phyloP scores from a whole-genome alignment of 495 filamentous ascomycete species.

The Delitschia confertaspora region DNA sequence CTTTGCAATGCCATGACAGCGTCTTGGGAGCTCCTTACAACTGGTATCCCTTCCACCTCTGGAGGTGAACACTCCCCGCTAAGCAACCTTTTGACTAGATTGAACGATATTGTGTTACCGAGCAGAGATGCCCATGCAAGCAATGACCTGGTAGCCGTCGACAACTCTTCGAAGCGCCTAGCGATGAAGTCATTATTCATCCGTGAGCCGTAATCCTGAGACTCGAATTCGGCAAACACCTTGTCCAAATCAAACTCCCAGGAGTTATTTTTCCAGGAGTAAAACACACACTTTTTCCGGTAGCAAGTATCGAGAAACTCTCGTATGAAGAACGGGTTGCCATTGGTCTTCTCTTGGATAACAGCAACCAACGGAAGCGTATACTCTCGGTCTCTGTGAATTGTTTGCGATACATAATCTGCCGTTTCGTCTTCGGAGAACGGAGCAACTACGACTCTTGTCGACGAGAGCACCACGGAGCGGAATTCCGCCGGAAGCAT shows the following conservation, averaged over 20 bases:
- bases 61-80: slow-evolving; percentile 40
- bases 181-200: slow-evolving; percentile 72
- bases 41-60: slow-evolving; percentile 14
- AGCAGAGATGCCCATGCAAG: slow-evolving; percentile 79
- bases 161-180: slow-evolving; percentile 65
- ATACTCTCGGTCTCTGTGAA: slow-evolving; percentile 52
- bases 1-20: slow-evolving; percentile 68
- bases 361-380: slow-evolving; percentile 58
- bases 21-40: slow-evolving; percentile 37
- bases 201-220: slow-evolving; percentile 65
- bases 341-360: slow-evolving; percentile 70
- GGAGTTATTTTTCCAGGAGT: slow-evolving; percentile 59
- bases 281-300: slow-evolving; percentile 78
- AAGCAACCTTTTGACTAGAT: slow-evolving; percentile 66
- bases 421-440: slow-evolving; percentile 67
- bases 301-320: slow-evolving; percentile 87
- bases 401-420: slow-evolving; percentile 65
- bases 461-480: slow-evolving; percentile 33
- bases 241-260: slow-evolving; percentile 82
- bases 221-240: slow-evolving; percentile 72
- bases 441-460: slow-evolving; percentile 56
- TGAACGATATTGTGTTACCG: slow-evolving; percentile 71
- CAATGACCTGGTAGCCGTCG: slow-evolving; percentile 60
- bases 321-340: slow-evolving; percentile 80
- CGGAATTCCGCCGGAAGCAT: slow-evolving; percentile 22